Evolutionary conservation across 2,329 filamentous ascomycete genomes (phyloP).

Genomic region (Ramularia collo-cygni): DNA sequence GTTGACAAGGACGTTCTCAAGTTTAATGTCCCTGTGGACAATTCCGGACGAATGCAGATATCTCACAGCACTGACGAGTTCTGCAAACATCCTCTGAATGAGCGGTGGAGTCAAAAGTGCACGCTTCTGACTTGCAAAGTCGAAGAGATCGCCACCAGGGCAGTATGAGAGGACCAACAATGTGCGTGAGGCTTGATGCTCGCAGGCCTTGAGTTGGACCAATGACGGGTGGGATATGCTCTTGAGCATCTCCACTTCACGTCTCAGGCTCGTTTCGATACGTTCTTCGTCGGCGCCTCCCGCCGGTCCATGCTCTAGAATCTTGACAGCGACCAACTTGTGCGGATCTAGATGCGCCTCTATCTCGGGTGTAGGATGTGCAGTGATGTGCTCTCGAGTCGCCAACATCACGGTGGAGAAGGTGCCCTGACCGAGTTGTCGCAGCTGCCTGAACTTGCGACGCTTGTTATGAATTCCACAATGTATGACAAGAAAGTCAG

Average conservation of each 20-base stretch:
- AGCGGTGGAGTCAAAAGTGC: conserved; percentile 61
- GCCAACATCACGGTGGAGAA: conserved; percentile 93
- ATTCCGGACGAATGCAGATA: conserved; percentile 83
- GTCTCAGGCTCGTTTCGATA: conserved; percentile 86
- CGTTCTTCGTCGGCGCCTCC: conserved; percentile 90
- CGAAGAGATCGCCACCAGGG: conserved; percentile 89
- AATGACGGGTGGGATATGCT: conserved; percentile 81
- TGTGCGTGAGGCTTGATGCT: conserved; percentile 71
- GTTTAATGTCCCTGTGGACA: conserved; percentile 94
- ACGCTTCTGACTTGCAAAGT: conserved; percentile 70
- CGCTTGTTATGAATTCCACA: conserved; percentile 62
- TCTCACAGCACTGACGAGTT: conserved; percentile 74
- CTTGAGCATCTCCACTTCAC: conserved; percentile 91
- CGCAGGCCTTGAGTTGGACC: conserved; percentile 87
- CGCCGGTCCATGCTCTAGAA: conserved; percentile 89
- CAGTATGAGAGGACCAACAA: conserved; percentile 87
- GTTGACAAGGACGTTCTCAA: conserved; percentile 95
- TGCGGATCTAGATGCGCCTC: conserved; percentile 56
- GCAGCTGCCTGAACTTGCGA: conserved; percentile 71
- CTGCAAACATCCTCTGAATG: conserved; percentile 79
- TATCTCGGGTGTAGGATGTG: conserved; percentile 34
- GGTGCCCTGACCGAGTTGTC: conserved; percentile 80
- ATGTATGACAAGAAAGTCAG: conserved; percentile 41
- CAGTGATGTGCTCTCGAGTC: conserved; percentile 60
- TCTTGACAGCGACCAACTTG: conserved; percentile 86